phyloP scores from a whole-genome alignment of 129 eudicot genomes.

The Sambucus nigra region DNA sequence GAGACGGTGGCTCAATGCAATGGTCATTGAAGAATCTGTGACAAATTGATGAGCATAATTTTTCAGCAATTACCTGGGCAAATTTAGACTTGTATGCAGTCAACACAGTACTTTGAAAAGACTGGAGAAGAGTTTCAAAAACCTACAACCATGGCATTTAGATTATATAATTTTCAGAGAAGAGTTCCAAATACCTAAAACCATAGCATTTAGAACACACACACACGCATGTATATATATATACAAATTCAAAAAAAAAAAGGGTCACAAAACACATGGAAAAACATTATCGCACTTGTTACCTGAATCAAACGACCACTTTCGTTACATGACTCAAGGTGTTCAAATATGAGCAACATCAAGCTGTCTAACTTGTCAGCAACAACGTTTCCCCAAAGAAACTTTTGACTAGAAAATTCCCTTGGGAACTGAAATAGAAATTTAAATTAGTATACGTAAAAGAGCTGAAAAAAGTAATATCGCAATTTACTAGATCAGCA shows the following conservation, averaged over 20 bases:
- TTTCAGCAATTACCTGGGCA: conserved; percentile 50
- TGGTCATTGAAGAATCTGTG: neutral
- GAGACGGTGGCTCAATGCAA: too few species aligned
- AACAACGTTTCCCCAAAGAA: conserved; percentile 42
- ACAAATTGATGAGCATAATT: conserved; percentile 5
- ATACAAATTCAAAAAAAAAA: neutral
- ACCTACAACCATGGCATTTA: conserved; percentile 36
- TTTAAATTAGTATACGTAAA: neutral
- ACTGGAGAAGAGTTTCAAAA: conserved; percentile 72
- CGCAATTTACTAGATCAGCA: neutral
- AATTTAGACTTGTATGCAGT: conserved; percentile 81
- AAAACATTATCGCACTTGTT: conserved; percentile 4
- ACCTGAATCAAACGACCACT: conserved; percentile 64
- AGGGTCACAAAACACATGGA: conserved; percentile 3
- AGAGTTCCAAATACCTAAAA: conserved; percentile 68
- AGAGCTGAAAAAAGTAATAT: neutral
- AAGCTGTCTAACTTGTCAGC: conserved; percentile 72
- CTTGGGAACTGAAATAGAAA: conserved; percentile 28
- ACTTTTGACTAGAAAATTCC: conserved; percentile 42
- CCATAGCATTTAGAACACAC: conserved; percentile 3
- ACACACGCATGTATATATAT: conserved; percentile 2
- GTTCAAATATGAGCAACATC: conserved; percentile 68
- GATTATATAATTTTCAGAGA: conserved; percentile 16
- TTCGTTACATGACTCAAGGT: conserved; percentile 42
- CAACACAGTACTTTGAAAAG: conserved; percentile 74